phyloP scores from a whole-genome alignment of 1,284 basidiomycete genomes.

The Chalciporus sp. region DNA sequence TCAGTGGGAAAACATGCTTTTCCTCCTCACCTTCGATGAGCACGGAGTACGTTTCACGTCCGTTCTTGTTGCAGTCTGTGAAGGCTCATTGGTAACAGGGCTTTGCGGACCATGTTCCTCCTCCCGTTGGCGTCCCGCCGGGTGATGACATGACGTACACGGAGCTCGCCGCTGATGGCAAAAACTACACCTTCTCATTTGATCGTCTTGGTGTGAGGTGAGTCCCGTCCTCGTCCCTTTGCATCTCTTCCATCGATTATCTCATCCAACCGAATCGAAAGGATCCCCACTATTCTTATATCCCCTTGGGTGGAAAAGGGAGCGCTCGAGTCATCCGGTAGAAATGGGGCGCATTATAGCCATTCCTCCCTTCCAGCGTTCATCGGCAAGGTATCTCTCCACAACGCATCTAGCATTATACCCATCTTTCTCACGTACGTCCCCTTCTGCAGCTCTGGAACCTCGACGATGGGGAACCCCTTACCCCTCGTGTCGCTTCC shows the following conservation, averaged over 20 bases:
- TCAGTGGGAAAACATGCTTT: slow-evolving; percentile 24
- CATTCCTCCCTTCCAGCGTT: background rate
- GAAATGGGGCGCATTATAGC: background rate
- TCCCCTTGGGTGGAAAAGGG: slow-evolving; percentile 31
- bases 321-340: slow-evolving; percentile 5
- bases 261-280: background rate
- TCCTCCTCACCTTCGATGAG: slow-evolving; percentile 29
- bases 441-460: slow-evolving; percentile 19
- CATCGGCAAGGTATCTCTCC: background rate
- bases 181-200: slow-evolving; percentile 26
- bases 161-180: slow-evolving; percentile 23
- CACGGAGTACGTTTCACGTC: slow-evolving; percentile 20
- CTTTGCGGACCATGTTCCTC: slow-evolving; percentile 28
- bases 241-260: background rate
- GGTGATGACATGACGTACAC: slow-evolving; percentile 30
- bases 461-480: slow-evolving; percentile 25
- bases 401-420: background rate
- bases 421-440: background rate
- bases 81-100: slow-evolving; percentile 12
- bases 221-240: background rate
- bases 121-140: slow-evolving; percentile 26
- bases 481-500: slow-evolving; percentile 26
- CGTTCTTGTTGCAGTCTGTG: no score
- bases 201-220: slow-evolving; percentile 29
- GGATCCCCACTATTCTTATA: slow-evolving; percentile 20